phyloP scores from a whole-genome alignment of 306 rosid species.

The Ormosia semicastrata region DNA sequence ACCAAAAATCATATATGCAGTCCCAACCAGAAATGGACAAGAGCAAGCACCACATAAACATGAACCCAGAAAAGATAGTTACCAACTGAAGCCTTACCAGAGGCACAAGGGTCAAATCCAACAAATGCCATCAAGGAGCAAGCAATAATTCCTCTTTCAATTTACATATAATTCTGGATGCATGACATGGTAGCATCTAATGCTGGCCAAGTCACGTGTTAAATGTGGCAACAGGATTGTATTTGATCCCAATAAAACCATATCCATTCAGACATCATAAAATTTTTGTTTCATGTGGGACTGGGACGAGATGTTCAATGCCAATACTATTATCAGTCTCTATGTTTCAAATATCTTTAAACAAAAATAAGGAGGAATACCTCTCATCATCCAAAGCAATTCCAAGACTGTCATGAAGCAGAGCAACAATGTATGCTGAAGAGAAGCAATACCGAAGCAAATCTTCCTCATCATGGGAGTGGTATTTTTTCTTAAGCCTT shows the following conservation, averaged over 20 bases:
- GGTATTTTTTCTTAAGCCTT: slow-evolving; percentile 53
- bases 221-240: neutral
- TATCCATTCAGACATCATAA: neutral
- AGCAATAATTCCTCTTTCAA: neutral
- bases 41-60: neutral
- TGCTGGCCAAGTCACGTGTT: neutral
- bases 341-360: neutral
- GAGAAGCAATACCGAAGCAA: slow-evolving; percentile 90
- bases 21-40: neutral
- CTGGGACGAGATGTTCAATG: neutral
- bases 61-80: neutral
- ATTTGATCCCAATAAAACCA: neutral
- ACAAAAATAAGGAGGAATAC: slow-evolving; percentile 37
- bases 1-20: neutral
- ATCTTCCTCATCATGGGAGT: slow-evolving; percentile 62
- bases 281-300: neutral
- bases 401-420: slow-evolving; percentile 96
- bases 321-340: slow-evolving; percentile 8
- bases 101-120: neutral
- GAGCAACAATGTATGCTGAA: slow-evolving; percentile 86
- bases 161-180: slow-evolving; percentile 11
- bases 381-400: slow-evolving; percentile 79
- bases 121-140: neutral
- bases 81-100: neutral
- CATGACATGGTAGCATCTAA: slow-evolving; percentile 2